Conservation (phyloP, 768 basidiomycete genomes). For the Kwoniella dejecticola region DNA sequence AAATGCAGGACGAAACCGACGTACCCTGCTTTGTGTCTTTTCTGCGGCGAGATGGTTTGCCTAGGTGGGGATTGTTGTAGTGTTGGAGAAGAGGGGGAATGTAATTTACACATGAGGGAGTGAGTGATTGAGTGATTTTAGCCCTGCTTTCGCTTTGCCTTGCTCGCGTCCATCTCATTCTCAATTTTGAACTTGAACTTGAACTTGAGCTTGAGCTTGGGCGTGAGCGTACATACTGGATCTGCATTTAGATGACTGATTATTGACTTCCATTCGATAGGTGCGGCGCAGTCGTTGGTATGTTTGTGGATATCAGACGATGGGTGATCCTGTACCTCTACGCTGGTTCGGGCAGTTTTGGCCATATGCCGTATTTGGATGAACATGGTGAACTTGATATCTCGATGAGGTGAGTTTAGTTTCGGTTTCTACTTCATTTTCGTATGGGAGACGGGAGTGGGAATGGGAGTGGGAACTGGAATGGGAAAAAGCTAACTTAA, state of each 20-base stretch:
- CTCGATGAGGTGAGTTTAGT: slow-evolving; percentile 71
- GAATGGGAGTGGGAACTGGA: no score
- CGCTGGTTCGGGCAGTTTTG: slow-evolving; percentile 84
- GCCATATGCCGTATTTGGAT: slow-evolving; percentile 86
- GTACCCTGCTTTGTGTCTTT: slow-evolving; percentile 86
- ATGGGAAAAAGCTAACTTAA: slow-evolving; percentile 6
- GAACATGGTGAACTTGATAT: slow-evolving; percentile 90
- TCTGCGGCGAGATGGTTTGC: slow-evolving; percentile 85
- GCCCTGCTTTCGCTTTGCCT: no score
- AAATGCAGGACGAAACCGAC: slow-evolving; percentile 76
- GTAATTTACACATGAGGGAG: slow-evolving; percentile 94
- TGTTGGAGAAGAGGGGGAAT: slow-evolving; percentile 74
- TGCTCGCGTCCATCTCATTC: no score
- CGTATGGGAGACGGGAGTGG: no score
- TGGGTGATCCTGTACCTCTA: slow-evolving; percentile 88
- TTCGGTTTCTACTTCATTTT: not conserved
- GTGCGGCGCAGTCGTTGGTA: slow-evolving; percentile 83
- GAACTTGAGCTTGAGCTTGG: not conserved
- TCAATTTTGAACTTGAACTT: no score
- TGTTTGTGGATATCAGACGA: slow-evolving; percentile 89
- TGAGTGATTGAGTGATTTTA: no score
- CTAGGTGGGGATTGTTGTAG: slow-evolving; percentile 90
- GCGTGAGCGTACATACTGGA: not conserved
- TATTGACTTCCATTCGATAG: slow-evolving; percentile 61
- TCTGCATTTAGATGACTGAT: not conserved